Conservation (phyloP, 2,329 filamentous ascomycete genomes). For the Pseudonectria foliicola region DNA sequence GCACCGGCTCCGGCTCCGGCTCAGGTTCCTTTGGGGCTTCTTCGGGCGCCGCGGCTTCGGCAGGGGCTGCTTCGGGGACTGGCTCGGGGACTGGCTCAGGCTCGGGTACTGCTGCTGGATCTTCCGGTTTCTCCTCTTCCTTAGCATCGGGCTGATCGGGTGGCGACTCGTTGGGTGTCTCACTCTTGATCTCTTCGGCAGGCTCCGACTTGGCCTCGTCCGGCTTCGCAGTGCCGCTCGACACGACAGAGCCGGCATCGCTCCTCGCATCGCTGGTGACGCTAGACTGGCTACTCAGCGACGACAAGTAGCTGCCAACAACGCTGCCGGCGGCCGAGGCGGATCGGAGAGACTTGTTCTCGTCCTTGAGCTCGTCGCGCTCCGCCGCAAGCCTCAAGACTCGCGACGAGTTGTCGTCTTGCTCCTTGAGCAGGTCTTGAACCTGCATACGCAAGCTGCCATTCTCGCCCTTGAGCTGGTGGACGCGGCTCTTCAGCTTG, state of each 20-base stretch:
- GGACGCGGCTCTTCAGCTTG: slow-evolving; percentile 18
- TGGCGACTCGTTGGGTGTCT: slow-evolving; percentile 1
- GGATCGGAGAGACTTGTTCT: slow-evolving; percentile 15
- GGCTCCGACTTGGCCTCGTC: slow-evolving; percentile 9
- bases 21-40: slow-evolving; percentile 1
- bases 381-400: slow-evolving; percentile 18
- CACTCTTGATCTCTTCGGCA: slow-evolving; percentile 3
- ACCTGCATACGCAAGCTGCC: slow-evolving; percentile 14
- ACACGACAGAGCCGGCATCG: slow-evolving; percentile 10
- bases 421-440: slow-evolving; percentile 12
- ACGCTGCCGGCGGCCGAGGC: slow-evolving; percentile 16
- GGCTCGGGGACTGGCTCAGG: slow-evolving; percentile 2
- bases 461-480: slow-evolving; percentile 13
- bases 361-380: slow-evolving; percentile 12
- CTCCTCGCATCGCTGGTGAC: slow-evolving; percentile 4
- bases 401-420: slow-evolving; percentile 17
- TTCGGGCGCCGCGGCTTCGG: slow-evolving; percentile 1
- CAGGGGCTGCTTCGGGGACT: slow-evolving; percentile 2
- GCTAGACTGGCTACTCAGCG: slow-evolving; percentile 5
- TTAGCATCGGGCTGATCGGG: slow-evolving; percentile 6
- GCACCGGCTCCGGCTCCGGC: too few species aligned
- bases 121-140: not conserved
- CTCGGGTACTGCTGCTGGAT: slow-evolving; percentile 4
- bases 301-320: slow-evolving; percentile 14
- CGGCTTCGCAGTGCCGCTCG: slow-evolving; percentile 19